A percentile compares a stretch with the other conserved stretches of the same genome.
Evolutionary conservation across 2,329 filamentous ascomycete species (phyloP).

Genomic region (Claviceps africana): DNA sequence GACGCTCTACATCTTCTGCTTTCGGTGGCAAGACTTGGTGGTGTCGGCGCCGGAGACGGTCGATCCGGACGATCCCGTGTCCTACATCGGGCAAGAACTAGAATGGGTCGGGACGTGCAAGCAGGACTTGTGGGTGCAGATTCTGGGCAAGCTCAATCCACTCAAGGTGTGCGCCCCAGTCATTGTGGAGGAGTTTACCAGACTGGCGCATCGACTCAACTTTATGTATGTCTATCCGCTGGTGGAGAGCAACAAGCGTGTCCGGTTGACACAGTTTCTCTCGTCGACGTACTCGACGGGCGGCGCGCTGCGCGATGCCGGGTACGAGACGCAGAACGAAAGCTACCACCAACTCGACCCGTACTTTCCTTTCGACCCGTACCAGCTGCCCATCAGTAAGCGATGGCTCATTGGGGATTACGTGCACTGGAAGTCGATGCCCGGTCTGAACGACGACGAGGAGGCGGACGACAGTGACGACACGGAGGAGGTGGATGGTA

Average conservation of each 20-base stretch:
- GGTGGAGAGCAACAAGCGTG: slow-evolving; percentile 82
- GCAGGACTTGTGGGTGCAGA: slow-evolving; percentile 59
- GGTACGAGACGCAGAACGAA: slow-evolving; percentile 46
- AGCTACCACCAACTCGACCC: slow-evolving; percentile 76
- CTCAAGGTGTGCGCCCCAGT: slow-evolving; percentile 84
- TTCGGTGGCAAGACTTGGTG: slow-evolving; percentile 87
- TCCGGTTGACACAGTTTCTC: slow-evolving; percentile 62
- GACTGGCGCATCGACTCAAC: slow-evolving; percentile 69
- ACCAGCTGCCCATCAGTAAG: slow-evolving; percentile 75
- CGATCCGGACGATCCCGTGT: slow-evolving; percentile 47
- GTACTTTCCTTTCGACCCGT: slow-evolving; percentile 96
- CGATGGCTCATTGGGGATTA: slow-evolving; percentile 81
- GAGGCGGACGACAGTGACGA: slow-evolving; percentile 42
- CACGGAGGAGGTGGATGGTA: slow-evolving; percentile 31
- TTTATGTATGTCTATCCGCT: slow-evolving; percentile 83
- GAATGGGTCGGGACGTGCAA: slow-evolving; percentile 64
- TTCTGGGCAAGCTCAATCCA: slow-evolving; percentile 83
- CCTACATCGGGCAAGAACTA: slow-evolving; percentile 56
- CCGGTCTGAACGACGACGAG: slow-evolving; percentile 48
- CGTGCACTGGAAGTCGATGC: slow-evolving; percentile 62
- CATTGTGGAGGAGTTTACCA: slow-evolving; percentile 85
- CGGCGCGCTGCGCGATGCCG: slow-evolving; percentile 37
- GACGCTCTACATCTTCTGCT: slow-evolving; percentile 89
- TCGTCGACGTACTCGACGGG: slow-evolving; percentile 41
- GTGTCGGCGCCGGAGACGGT: slow-evolving; percentile 44